Percentiles rank a stretch among this genome's conserved stretches.
phyloP scores from a whole-genome alignment of 2,329 filamentous ascomycete species.

The Penicillium griseofulvum region DNA sequence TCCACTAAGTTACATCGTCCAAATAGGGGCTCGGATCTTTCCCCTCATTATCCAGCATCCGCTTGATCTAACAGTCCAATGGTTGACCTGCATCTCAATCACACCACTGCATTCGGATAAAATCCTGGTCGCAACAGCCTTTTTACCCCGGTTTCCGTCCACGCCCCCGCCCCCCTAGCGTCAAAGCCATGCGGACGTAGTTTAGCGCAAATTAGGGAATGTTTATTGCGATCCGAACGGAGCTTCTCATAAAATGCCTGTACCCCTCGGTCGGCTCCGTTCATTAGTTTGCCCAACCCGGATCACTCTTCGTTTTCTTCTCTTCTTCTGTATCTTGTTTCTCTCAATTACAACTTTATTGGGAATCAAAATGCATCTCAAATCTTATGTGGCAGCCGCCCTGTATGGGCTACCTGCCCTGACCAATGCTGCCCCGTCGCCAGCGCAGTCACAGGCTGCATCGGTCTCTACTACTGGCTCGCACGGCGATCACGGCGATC shows the following conservation, averaged over 20 bases:
- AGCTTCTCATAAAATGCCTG: slow-evolving; percentile 24
- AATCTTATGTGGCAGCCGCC: slow-evolving; percentile 32
- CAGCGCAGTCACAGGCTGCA: slow-evolving; percentile 8
- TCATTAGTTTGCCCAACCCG: slow-evolving; percentile 31
- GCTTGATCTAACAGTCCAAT: slow-evolving; percentile 10
- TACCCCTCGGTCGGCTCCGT: slow-evolving; percentile 25
- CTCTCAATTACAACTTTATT: slow-evolving; percentile 28
- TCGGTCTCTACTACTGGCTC: slow-evolving; percentile 10
- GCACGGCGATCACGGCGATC: slow-evolving; percentile 21
- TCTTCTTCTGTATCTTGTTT: slow-evolving; percentile 31
- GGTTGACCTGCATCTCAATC: slow-evolving; percentile 3
- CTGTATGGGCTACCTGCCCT: slow-evolving; percentile 35
- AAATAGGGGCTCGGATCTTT: slow-evolving; percentile 16
- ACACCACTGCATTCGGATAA: slow-evolving; percentile 22
- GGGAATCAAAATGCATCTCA: slow-evolving; percentile 38
- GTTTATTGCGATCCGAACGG: slow-evolving; percentile 14
- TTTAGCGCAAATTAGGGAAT: slow-evolving; percentile 15
- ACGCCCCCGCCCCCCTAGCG: slow-evolving; percentile 23
- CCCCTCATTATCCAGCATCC: slow-evolving; percentile 13
- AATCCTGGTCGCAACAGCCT: slow-evolving; percentile 15
- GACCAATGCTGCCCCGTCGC: slow-evolving; percentile 18
- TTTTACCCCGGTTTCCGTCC: slow-evolving; percentile 22
- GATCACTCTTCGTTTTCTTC: slow-evolving; percentile 28
- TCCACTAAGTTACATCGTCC: slow-evolving; percentile 2
- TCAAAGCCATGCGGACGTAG: slow-evolving; percentile 22